Evolutionary conservation across 2,329 filamentous ascomycete species (phyloP), one percentile per base, ranked within the genome.

Genomic region (Mycosphaerella sp.): DNA sequence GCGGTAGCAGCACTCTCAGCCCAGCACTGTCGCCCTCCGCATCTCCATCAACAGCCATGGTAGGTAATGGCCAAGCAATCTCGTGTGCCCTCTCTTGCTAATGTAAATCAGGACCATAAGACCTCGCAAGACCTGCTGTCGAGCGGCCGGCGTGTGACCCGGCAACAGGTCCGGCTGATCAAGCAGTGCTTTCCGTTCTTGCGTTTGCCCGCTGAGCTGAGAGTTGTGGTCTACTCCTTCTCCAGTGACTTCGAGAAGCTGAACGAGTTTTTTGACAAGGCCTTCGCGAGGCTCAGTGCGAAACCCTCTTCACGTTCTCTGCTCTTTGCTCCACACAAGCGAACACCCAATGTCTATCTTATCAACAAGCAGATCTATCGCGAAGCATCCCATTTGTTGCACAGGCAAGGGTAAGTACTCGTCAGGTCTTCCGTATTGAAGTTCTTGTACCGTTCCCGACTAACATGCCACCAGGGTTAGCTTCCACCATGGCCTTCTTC

Each of bases 361-460:
- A 48, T 70, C 58, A 70, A 66, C 55, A 63, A 60, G 31, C 68
- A 70, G 44, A 69, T 70, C 56, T 67, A 58, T 45, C 42, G 42
- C 5, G 71, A 73, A 55, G 65, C 57, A 29, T 53, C 66, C 1
- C 54, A 57, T 42, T 44, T 67, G 8, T 56, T 72, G 7, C 57
- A 60, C 40, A 54, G 59, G 32, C 45, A 51, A 45, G 32, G 48
- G 51, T 53, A 17, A 34, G 51, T 47, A 26, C 4, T 45, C 9
- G 44, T 23, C 10, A 17, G 14, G 14, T 8, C 9, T 39, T 21
- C 11, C 29, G 10, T 7, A 12, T 42, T 7, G 10, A 14, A 32
- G 23, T n/a, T 5, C 31, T 42, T 6, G n/a, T 41, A 14, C 17
- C 10, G 26, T 17, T 14, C 8, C 1, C n/a, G 4, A 23, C 51